Conservation (phyloP, 129 eudicot species). For the Apium graveolens region DNA sequence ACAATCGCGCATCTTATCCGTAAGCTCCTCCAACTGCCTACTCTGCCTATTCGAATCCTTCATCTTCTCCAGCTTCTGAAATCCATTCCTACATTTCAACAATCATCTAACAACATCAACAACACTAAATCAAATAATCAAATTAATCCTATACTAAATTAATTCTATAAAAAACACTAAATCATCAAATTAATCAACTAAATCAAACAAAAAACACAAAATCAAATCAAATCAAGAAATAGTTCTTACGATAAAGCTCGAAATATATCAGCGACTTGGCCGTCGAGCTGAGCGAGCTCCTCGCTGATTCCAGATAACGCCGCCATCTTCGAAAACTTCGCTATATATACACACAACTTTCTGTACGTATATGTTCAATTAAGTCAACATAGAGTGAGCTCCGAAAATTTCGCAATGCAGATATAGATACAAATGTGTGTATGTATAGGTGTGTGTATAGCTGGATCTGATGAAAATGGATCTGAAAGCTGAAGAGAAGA, state of each 20-base stretch:
- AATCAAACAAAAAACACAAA: neutral
- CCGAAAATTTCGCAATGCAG: neutral
- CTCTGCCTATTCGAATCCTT: slow-evolving; percentile 81
- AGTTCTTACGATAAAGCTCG: slow-evolving; percentile 25
- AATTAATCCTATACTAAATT: no score
- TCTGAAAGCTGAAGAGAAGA: neutral
- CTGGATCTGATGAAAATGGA: neutral
- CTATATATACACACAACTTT: no score
- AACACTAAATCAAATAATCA: neutral
- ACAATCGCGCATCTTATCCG: slow-evolving; percentile 93
- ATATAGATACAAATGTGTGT: neutral
- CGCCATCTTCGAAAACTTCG: slow-evolving; percentile 9
- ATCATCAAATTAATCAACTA: neutral
- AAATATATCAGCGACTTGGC: slow-evolving; percentile 24
- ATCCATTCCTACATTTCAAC: slow-evolving; percentile 64
- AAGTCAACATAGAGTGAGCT: neutral
- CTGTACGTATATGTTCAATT: no score
- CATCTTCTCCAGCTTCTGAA: slow-evolving; percentile 90
- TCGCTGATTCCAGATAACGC: slow-evolving; percentile 27
- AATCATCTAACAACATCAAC: neutral
- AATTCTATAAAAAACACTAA: neutral
- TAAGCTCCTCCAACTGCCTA: slow-evolving; percentile 97
- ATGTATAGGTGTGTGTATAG: neutral
- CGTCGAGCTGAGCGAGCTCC: slow-evolving; percentile 22
- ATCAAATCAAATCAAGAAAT: neutral